Evolutionary conservation across 768 basidiomycete genomes (phyloP), one percentile per base, ranked within the genome.

Genomic region (Hortiboletus campestris): DNA sequence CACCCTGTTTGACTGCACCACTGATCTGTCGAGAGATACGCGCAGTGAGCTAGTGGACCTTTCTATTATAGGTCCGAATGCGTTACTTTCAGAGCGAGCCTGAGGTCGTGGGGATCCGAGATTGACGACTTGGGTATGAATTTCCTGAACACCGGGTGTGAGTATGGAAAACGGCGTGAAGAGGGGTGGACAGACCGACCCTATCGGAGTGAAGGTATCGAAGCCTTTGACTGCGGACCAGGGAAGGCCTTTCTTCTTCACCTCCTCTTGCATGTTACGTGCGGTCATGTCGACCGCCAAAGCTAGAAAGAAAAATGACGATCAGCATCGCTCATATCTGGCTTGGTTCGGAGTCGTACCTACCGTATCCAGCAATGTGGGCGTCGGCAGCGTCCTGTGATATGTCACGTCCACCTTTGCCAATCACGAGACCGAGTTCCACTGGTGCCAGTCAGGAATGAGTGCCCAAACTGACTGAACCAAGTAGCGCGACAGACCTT

Each of bases 151-250:
- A 16, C 49, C 2, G 32, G 32, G 28, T 6, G 50, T 67, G 25
- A 62, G 49, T n/a, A 29, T 8, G 6, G 35, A 31, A 4, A 43
- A 35, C 6, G 35, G 12, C 2, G 32, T 3, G 25, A 25, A 25
- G 25, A 25, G 0, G 2, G 16, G 40, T 36, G 40, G 46, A 34
- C 19, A 49, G 52, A 63, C 72, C 40, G 65, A 91, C 93, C 94
- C 88, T 59, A 96, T 81, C 2, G 94, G 94, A 6, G 91, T 93
- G 75, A 95, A 98, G 0, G 94, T 95, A 70, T 99, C 96, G 62
- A 98, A 97, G 2, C 96, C 96, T 72, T 99, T 98, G 2, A 88
- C 91, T 12, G 94, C 81, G n/a, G 88, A 85, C 97, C 97, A 99
- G 1, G 97, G 97, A n/a, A 98, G 80, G 11, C 97, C 93, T 47